Conservation (phyloP, 2,329 filamentous ascomycete genomes). For the Hypoxylon rubiginosum region DNA sequence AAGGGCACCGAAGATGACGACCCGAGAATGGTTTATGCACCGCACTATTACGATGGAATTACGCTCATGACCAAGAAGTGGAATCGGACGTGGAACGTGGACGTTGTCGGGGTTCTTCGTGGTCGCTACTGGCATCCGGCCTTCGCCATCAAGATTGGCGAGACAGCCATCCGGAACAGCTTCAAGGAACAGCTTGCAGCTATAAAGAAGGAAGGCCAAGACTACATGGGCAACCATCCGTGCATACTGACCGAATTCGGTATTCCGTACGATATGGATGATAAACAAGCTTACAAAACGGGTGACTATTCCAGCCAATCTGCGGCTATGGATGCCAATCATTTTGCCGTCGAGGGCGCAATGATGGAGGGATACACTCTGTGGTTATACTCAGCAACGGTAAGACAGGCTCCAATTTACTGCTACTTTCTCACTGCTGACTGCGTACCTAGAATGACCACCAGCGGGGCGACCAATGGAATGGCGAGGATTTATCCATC, state of each 20-base stretch:
- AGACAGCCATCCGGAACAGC: conserved; percentile 94
- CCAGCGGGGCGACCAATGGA: conserved; percentile 93
- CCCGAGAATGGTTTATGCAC: conserved; percentile 88
- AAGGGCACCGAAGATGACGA: conserved; percentile 93
- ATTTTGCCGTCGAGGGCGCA: conserved; percentile 90
- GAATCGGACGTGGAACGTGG: conserved; percentile 97
- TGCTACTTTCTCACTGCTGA: conserved; percentile 41
- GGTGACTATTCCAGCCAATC: conserved; percentile 95
- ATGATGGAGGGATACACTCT: conserved; percentile 86
- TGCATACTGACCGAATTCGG: conserved; percentile 95
- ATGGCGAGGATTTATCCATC: conserved; percentile 95
- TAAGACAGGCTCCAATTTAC: conserved; percentile 55
- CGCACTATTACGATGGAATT: conserved; percentile 97
- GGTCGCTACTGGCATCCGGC: conserved; percentile 90
- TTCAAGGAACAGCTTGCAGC: conserved; percentile 88
- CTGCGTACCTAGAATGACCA: conserved; percentile 78
- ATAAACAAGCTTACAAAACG: conserved; percentile 94
- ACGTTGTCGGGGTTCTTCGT: conserved; percentile 91
- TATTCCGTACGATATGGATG: conserved; percentile 98
- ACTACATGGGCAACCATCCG: conserved; percentile 89
- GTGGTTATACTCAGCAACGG: conserved; percentile 85
- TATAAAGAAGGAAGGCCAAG: conserved; percentile 87
- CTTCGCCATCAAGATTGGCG: conserved; percentile 92
- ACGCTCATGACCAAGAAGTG: conserved; percentile 98
- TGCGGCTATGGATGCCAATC: conserved; percentile 94